A percentile compares a stretch with the other conserved stretches of the same genome.
phyloP scores from a whole-genome alignment of 768 basidiomycete species.

The Lentinus brumalis region DNA sequence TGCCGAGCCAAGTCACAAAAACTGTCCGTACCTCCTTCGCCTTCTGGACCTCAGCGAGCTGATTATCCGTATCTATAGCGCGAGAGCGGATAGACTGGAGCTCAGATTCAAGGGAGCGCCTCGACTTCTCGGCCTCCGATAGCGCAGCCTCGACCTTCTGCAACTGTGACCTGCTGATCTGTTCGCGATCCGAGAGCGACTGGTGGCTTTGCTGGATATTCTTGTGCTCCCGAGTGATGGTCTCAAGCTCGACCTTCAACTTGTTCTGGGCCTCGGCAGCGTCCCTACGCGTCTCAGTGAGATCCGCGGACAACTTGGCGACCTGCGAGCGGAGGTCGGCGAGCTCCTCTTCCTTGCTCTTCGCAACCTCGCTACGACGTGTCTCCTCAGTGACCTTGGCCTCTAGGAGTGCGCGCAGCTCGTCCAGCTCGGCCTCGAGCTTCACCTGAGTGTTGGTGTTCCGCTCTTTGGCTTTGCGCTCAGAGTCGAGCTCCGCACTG shows the following conservation, averaged over 20 bases:
- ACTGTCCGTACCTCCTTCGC: slow-evolving; percentile 65
- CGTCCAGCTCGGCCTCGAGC: slow-evolving; percentile 82
- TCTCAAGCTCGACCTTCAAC: slow-evolving; percentile 76
- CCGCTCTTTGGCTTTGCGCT: slow-evolving; percentile 56
- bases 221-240: slow-evolving; percentile 57
- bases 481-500: slow-evolving; percentile 59
- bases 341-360: slow-evolving; percentile 86
- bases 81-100: slow-evolving; percentile 67
- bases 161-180: slow-evolving; percentile 50
- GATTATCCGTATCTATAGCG: slow-evolving; percentile 66
- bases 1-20: background rate
- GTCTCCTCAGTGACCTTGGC: slow-evolving; percentile 88
- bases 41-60: slow-evolving; percentile 59
- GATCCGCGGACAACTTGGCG: slow-evolving; percentile 61
- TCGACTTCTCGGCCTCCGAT: slow-evolving; percentile 66
- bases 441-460: slow-evolving; percentile 50
- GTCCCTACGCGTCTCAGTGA: slow-evolving; percentile 61
- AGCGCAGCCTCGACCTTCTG: slow-evolving; percentile 50
- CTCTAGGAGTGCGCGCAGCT: slow-evolving; percentile 78
- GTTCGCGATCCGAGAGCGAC: slow-evolving; percentile 66
- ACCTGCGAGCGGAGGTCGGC: slow-evolving; percentile 67
- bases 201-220: slow-evolving; percentile 61
- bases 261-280: slow-evolving; percentile 70
- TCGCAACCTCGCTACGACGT: slow-evolving; percentile 79
- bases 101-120: slow-evolving; percentile 70